These are phyloP conservation scores for Aspergillus sp. DNA, from an alignment of 2,329 filamentous ascomycete genomes.

Conservation along the genomic window DNA sequence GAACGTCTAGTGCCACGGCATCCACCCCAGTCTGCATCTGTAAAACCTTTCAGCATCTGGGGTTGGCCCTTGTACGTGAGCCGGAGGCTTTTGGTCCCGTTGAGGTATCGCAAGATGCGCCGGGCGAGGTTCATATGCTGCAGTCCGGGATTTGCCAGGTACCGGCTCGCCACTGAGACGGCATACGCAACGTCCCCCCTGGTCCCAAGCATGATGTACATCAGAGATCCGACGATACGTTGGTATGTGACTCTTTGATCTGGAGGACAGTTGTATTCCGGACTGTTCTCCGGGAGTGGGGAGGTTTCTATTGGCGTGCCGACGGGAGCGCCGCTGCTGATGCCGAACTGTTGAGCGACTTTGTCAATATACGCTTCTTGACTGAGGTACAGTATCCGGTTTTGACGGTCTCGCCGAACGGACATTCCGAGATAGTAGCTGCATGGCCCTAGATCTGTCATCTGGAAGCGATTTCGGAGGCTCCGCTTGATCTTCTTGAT, in stretches of 20 bases:
- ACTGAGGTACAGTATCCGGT: conserved; percentile 1
- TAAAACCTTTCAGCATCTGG: conserved; percentile 1
- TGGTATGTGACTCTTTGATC: conserved; percentile 1
- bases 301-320: conserved; percentile 2
- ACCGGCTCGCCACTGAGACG: background rate
- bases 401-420: conserved; percentile 2
- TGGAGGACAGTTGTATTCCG: background rate
- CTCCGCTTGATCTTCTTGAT: conserved; percentile 3
- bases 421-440: conserved; percentile 2
- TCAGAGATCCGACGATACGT: conserved; percentile 1
- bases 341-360: conserved; percentile 1
- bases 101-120: conserved; percentile 2
- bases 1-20: background rate
- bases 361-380: conserved; percentile 2
- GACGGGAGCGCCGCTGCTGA: background rate
- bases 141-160: conserved; percentile 1
- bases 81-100: conserved; percentile 1
- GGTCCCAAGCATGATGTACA: conserved; percentile 4
- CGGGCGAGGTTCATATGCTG: background rate
- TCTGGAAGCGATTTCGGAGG: conserved; percentile 1
- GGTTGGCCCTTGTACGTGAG: conserved; percentile 1
- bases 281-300: conserved; percentile 1
- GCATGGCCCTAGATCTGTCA: conserved; percentile 2
- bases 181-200: conserved; percentile 2
- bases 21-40: conserved; percentile 1